Evolutionary conservation across 2,329 filamentous ascomycete species (phyloP).

Genomic region (Exophiala calicioides): DNA sequence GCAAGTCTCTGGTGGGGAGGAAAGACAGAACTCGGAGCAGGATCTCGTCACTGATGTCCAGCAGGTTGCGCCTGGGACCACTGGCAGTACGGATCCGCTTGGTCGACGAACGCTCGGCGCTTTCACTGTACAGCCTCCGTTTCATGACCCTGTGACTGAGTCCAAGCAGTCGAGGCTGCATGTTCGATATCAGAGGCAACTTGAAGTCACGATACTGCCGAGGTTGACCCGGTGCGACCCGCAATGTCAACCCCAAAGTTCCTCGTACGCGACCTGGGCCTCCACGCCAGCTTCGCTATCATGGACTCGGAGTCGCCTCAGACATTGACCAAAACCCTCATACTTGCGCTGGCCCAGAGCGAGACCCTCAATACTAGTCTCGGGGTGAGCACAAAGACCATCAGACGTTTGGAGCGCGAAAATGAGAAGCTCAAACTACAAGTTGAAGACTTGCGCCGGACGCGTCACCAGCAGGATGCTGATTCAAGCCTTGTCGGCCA

Average conservation of each 20-base stretch:
- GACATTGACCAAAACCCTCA: constrained; percentile 16
- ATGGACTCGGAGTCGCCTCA: neutral
- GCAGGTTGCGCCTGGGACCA: constrained; percentile 51
- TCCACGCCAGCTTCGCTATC: neutral
- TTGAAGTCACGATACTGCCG: too few relatives aligned
- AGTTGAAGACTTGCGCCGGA: constrained; percentile 13
- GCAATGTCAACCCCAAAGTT: too few relatives aligned
- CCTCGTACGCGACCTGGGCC: neutral
- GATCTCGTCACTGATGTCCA: constrained; percentile 80
- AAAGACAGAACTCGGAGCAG: constrained; percentile 79
- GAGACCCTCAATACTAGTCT: constrained; percentile 33
- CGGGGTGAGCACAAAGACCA: constrained; percentile 14
- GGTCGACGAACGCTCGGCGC: neutral
- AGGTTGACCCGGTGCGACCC: constrained; percentile 2
- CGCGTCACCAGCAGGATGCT: neutral
- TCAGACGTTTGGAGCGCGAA: constrained; percentile 33
- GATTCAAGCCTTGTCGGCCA: constrained; percentile 8
- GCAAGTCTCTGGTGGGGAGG: constrained; percentile 68
- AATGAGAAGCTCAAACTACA: constrained; percentile 35
- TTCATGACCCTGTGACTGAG: constrained; percentile 18
- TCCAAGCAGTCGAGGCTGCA: too few relatives aligned
- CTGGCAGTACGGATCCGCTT: constrained; percentile 22
- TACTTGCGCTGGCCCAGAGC: constrained; percentile 30
- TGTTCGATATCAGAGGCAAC: too few relatives aligned
- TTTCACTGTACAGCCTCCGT: constrained; percentile 18